Conservation (phyloP, 176 grass and related monocot genomes). For the Phoenix roebelenii region DNA sequence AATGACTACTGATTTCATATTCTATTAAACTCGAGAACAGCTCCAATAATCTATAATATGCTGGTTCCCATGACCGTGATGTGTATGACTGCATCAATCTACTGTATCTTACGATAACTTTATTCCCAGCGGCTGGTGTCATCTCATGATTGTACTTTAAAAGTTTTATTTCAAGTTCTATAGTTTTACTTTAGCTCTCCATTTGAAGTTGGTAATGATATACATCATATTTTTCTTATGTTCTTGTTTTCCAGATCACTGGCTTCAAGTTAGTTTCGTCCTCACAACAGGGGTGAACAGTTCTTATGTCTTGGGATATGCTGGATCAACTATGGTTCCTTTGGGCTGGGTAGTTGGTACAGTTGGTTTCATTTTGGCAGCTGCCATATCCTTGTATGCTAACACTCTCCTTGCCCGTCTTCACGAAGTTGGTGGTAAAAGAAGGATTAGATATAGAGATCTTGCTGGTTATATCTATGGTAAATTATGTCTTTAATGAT, state of each 20-base stretch:
- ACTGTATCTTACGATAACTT: too few species aligned
- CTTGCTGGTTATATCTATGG: constrained; percentile 93
- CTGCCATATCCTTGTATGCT: constrained; percentile 86
- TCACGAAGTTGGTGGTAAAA: constrained; percentile 74
- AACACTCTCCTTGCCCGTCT: constrained; percentile 73
- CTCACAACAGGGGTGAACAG: constrained; percentile 91
- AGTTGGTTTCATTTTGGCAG: constrained; percentile 61
- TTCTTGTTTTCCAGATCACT: constrained; percentile 65
- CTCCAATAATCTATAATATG: too few species aligned
- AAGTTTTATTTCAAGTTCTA: too few species aligned
- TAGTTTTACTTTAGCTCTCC: not conserved
- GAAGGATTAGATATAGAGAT: constrained; percentile 97
- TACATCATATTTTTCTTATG: not conserved
- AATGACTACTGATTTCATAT: too few species aligned
- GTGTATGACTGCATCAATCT: too few species aligned
- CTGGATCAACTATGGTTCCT: constrained; percentile 76
- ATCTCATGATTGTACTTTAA: too few species aligned
- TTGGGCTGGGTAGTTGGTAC: constrained; percentile 73
- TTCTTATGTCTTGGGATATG: constrained; percentile 91
- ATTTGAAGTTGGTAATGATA: too few species aligned
- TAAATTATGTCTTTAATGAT: constrained; percentile 15
- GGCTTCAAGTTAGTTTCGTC: constrained; percentile 87
- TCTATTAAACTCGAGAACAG: too few species aligned
- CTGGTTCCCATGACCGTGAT: too few species aligned
- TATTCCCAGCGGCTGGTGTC: too few species aligned